These are phyloP conservation scores for Xylaria sp. DNA, from an alignment of 2,329 filamentous ascomycete species.

Conservation along the genomic window DNA sequence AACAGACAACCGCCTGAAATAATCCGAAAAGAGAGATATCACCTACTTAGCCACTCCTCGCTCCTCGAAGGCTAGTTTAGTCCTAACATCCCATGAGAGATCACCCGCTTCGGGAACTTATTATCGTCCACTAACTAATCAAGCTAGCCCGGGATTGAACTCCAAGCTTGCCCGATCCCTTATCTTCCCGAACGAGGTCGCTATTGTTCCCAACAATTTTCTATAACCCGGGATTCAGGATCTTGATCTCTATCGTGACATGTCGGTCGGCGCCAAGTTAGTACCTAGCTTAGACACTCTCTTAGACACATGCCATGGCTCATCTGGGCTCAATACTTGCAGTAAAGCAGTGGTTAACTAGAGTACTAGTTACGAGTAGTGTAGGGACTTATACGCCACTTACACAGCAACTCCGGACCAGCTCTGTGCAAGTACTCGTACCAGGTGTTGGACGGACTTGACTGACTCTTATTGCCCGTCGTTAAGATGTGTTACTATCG, in stretches of 20 bases:
- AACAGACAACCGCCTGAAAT: not conserved
- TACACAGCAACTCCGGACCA: no score
- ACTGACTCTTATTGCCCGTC: not conserved
- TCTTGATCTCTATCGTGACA: not conserved
- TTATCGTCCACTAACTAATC: not conserved
- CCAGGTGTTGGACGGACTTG: not conserved
- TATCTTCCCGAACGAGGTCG: no score
- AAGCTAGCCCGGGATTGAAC: not conserved
- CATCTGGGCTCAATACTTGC: not conserved
- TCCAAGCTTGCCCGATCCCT: not conserved
- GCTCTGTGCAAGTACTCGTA: not conserved
- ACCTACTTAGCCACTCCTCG: slow-evolving; percentile 9
- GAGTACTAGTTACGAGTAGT: no score
- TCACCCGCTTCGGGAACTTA: not conserved
- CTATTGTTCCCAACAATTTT: no score
- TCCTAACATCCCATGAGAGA: not conserved
- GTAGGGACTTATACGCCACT: no score
- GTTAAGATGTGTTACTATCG: not conserved
- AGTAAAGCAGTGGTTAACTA: not conserved
- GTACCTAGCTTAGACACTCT: not conserved
- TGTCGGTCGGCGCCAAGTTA: not conserved
- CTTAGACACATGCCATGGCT: not conserved
- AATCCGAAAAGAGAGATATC: not conserved
- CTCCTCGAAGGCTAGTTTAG: slow-evolving; percentile 17
- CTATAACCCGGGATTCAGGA: not conserved